A percentile compares a stretch with the other conserved stretches of the same genome.
Evolutionary conservation across 108 stramenopile genomes (phyloP).

Genomic region (Skeletonema costatum): DNA sequence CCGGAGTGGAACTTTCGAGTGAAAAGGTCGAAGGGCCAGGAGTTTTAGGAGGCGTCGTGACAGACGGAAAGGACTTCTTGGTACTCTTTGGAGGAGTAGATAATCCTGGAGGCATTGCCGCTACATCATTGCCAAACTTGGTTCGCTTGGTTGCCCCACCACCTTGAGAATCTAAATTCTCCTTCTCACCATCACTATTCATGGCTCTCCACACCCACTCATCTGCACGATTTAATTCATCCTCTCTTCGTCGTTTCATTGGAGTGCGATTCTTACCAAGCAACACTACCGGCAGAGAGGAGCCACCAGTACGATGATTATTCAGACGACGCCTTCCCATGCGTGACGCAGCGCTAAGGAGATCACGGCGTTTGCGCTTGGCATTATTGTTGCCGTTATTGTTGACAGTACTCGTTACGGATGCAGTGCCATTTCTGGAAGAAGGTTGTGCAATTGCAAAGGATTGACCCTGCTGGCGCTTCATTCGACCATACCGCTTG

Average conservation of each 20-base stretch:
- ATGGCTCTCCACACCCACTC: slow-evolving; percentile 26
- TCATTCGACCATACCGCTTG: slow-evolving; percentile 28
- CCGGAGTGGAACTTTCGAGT: background rate
- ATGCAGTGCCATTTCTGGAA: background rate
- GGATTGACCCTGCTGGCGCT: slow-evolving; percentile 1
- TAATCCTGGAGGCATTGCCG: background rate
- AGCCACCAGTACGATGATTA: background rate
- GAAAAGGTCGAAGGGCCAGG: background rate
- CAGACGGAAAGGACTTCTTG: slow-evolving; percentile 11
- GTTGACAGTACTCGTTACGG: background rate
- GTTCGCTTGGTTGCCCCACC: slow-evolving; percentile 9
- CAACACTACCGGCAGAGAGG: background rate
- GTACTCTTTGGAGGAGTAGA: slow-evolving; percentile 8
- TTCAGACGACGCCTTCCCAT: background rate
- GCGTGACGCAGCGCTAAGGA: slow-evolving; percentile 4
- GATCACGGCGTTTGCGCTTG: slow-evolving; percentile 13
- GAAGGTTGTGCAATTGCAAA: background rate
- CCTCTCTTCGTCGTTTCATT: slow-evolving; percentile 1
- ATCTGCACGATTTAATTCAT: background rate
- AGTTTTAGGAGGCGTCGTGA: slow-evolving; percentile 4
- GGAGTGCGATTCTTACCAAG: slow-evolving; percentile 11
- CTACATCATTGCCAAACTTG: slow-evolving; percentile 3
- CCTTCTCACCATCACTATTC: slow-evolving; percentile 6
- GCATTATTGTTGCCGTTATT: background rate
- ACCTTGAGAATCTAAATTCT: background rate